Base-by-base conservation (phyloP, 2,329 filamentous ascomycete species). In the Exophiala phaeomuriformis region DNA sequence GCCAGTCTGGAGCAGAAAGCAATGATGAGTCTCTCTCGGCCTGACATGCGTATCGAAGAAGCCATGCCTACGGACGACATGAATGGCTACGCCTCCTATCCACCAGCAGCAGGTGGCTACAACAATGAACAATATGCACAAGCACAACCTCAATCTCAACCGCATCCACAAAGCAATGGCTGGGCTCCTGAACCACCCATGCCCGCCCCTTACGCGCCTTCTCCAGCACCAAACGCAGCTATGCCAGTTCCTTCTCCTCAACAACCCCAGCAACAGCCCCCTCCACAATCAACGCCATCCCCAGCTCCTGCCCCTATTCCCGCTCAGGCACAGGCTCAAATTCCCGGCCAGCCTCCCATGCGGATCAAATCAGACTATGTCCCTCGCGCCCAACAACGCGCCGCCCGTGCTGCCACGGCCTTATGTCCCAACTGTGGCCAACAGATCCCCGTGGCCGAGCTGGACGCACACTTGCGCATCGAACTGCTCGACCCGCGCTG, bases 1-100 rank as follows among this genome's bases (percentile, higher is more conserved):
- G 89, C 90, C 31, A 96, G 90, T 5, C 79, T 98, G 12, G 93
- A 98, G 67, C 90, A 97, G 70, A 93, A 94, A 71, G 94, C 91
- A 52, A 87, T 86, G 70, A 86, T 93, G 66, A 94, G 90, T 36
- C 84, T 96, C 59, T 83, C 82, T 64, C 82, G 88, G 1, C 71
- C 72, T 53, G 85, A 85, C 65, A 77, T 90, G 63, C 85, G 91
- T 53, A 90, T 98, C 59, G 93, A 98, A 70, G 93, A 98, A 75
- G 90, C 91, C 4, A 88, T 95, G 80, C 93, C 93, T 2, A 86
- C 84, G 47, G 87, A 88, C 42, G 82, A 86, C 56, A 82, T 73
- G 51, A 59, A 63, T 4, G 67, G 70, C 8, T 70, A 83, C 55
- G 76, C 83, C 76, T 67, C 80, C 70, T 8, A 19, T 19, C 19